These are phyloP conservation scores for Boechera retrofracta DNA, from an alignment of 345 rosid genomes.

Conservation along the genomic window DNA sequence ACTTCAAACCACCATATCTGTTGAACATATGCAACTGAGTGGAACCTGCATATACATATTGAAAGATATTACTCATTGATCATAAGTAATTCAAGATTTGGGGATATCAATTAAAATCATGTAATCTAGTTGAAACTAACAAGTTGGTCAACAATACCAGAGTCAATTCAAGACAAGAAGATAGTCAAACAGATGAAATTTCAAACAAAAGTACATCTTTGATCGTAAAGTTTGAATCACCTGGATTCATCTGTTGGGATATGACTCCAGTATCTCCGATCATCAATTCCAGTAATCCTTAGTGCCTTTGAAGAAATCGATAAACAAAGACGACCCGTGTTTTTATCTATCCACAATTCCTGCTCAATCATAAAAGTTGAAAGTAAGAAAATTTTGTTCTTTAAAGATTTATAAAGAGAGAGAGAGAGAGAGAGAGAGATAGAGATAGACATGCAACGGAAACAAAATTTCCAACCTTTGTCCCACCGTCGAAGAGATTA, in stretches of 20 bases:
- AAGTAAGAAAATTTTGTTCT: neutral
- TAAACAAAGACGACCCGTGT: constrained; percentile 57
- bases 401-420: neutral
- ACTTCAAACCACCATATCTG: constrained; percentile 98
- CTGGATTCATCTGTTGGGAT: constrained; percentile 67
- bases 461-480: constrained; percentile 49
- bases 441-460: neutral
- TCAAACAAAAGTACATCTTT: constrained; percentile 3
- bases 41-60: constrained; percentile 53
- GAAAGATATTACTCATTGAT: neutral
- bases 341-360: constrained; percentile 74
- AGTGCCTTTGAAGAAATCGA: constrained; percentile 66
- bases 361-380: constrained; percentile 32
- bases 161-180: neutral
- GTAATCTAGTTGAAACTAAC: neutral
- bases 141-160: neutral
- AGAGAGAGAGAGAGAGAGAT: neutral
- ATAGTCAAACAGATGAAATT: neutral
- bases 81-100: neutral
- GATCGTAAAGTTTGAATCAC: constrained; percentile 38
- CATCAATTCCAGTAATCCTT: constrained; percentile 78
- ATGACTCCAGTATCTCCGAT: constrained; percentile 74
- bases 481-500: constrained; percentile 55
- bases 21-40: constrained; percentile 81
- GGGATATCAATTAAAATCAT: too few relatives aligned